Evolutionary conservation across 2,329 filamentous ascomycete species (phyloP).

Genomic region (Aspergillus ochraceus): DNA sequence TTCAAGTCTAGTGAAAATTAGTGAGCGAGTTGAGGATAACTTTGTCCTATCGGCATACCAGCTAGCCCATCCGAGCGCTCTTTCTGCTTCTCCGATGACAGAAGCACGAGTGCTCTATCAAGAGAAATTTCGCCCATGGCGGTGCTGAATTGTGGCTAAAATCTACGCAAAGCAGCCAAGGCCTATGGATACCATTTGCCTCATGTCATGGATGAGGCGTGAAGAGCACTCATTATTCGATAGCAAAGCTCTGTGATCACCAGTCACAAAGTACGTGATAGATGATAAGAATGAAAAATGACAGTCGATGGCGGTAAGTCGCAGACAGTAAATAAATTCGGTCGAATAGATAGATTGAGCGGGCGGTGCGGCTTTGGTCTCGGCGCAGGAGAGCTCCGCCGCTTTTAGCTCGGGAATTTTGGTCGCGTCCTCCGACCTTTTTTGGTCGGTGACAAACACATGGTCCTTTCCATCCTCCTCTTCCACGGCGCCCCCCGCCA

Average conservation of each 20-base stretch:
- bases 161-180: background rate
- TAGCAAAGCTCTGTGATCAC: background rate
- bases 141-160: background rate
- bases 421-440: constrained; percentile 38
- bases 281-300: background rate
- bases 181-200: background rate
- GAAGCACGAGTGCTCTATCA: constrained; percentile 41
- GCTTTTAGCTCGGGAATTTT: constrained; percentile 32
- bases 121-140: constrained; percentile 44
- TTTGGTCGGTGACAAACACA: constrained; percentile 33
- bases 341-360: background rate
- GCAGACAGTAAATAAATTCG: background rate
- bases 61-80: constrained; percentile 54
- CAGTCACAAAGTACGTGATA: background rate
- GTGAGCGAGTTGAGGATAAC: constrained; percentile 14
- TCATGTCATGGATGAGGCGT: background rate
- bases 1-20: constrained; percentile 48
- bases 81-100: constrained; percentile 45
- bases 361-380: background rate
- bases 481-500: constrained; percentile 27
- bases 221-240: background rate
- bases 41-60: constrained; percentile 30
- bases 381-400: constrained; percentile 13
- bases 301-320: background rate
- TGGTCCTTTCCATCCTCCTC: constrained; percentile 13